Evolutionary conservation across 305 asterid species (phyloP).

Genomic region (Solanum hybrid): DNA sequence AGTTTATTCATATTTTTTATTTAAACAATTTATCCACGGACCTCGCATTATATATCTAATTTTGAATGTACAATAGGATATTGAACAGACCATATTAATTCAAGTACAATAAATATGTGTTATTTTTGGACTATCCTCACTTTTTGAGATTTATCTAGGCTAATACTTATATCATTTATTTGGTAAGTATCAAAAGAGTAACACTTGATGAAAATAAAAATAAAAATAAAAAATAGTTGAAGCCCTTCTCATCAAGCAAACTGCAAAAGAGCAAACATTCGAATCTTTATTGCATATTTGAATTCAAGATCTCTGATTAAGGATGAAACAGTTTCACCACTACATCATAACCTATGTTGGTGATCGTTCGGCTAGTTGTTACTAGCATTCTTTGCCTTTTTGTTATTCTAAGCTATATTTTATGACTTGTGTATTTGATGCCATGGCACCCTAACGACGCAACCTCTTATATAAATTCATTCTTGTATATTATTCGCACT

Average conservation of each 20-base stretch:
- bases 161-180: background rate
- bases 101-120: background rate
- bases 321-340: fast-evolving
- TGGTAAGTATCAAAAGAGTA: background rate
- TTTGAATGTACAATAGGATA: background rate
- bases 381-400: background rate
- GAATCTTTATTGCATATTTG: too few relatives aligned
- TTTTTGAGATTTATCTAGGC: background rate
- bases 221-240: background rate
- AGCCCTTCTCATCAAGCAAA: background rate
- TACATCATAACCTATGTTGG: background rate
- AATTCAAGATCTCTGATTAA: too few relatives aligned
- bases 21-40: background rate
- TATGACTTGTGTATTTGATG: background rate
- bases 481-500: background rate
- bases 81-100: background rate
- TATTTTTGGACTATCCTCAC: background rate
- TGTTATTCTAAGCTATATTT: background rate
- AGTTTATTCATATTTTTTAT: too few relatives aligned
- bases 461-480: background rate
- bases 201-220: background rate
- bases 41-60: background rate
- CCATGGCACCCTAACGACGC: background rate
- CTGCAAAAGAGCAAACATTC: background rate
- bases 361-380: too few relatives aligned